These are phyloP conservation scores for Akanthomyces uredinophilus DNA, from an alignment of 2,329 filamentous ascomycete genomes.

Conservation along the genomic window DNA sequence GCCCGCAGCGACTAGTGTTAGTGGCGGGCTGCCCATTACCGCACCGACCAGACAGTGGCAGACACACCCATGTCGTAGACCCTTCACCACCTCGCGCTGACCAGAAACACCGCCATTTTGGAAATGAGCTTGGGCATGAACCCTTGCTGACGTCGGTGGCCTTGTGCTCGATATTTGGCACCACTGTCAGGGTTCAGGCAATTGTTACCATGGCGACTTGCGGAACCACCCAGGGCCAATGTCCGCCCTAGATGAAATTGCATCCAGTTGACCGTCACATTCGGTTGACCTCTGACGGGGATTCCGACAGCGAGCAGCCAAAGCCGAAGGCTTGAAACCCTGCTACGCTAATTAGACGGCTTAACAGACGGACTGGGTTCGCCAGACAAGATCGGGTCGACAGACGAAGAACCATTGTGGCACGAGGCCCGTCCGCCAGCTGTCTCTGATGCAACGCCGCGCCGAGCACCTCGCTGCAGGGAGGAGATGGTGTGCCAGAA, in stretches of 20 bases:
- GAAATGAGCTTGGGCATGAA: not conserved
- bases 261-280: not conserved
- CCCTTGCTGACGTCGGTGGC: not conserved
- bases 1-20: not conserved
- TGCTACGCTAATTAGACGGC: not conserved
- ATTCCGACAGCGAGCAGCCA: not conserved
- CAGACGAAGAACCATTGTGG: constrained; percentile 1
- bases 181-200: not conserved
- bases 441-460: not conserved
- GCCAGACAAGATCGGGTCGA: constrained; percentile 1
- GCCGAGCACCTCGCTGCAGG: not conserved
- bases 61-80: not conserved
- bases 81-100: not conserved
- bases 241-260: not conserved
- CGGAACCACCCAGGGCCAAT: not conserved
- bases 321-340: not conserved
- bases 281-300: not conserved
- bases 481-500: not conserved
- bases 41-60: not conserved
- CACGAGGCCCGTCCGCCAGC: not conserved
- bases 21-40: not conserved
- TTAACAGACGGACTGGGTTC: not conserved
- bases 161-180: not conserved
- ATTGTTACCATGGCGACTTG: constrained; percentile 5
- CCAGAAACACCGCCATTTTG: constrained; percentile 12